These are phyloP conservation scores for Eutypa lata DNA, from an alignment of 2,329 filamentous ascomycete genomes.

Conservation along the genomic window DNA sequence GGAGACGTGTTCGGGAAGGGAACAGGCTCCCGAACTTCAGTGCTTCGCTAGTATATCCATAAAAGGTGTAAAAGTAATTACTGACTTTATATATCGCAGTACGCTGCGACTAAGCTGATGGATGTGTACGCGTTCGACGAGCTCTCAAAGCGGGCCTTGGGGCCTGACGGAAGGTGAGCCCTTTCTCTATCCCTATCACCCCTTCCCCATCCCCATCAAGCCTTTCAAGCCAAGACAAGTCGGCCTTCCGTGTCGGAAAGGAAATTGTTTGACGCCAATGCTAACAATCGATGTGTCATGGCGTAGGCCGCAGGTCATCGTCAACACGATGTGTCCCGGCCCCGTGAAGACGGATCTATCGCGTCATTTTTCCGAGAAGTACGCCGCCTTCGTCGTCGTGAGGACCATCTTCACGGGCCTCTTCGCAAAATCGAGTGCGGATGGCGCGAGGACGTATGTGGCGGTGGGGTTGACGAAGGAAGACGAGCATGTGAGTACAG, in stretches of 20 bases:
- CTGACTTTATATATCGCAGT: too few species aligned
- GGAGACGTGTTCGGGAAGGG: too few species aligned
- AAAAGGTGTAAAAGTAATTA: too few species aligned
- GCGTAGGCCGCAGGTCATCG: conserved; percentile 24
- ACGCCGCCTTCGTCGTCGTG: conserved; percentile 4
- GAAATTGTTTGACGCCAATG: too few species aligned
- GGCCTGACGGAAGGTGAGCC: conserved; percentile 17
- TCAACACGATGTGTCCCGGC: conserved; percentile 26
- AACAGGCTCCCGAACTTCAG: too few species aligned
- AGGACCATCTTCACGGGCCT: conserved; percentile 10
- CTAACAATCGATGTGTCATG: too few species aligned
- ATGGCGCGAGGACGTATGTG: conserved; percentile 23
- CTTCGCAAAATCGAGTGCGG: conserved; percentile 21
- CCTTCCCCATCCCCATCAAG: too few species aligned
- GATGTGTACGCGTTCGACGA: conserved; percentile 19
- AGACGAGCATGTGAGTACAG: conserved; percentile 17
- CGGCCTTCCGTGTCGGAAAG: too few species aligned
- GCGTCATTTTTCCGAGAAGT: conserved; percentile 7
- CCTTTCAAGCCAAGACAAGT: too few species aligned
- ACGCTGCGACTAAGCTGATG: conserved; percentile 24
- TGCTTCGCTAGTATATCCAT: too few species aligned
- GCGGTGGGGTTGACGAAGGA: conserved; percentile 18
- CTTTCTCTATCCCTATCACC: not conserved
- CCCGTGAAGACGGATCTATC: conserved; percentile 18
- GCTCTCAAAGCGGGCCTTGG: conserved; percentile 16